These are phyloP conservation scores for Lecanosticta acicola DNA, from an alignment of 2,329 filamentous ascomycete species.

Conservation along the genomic window DNA sequence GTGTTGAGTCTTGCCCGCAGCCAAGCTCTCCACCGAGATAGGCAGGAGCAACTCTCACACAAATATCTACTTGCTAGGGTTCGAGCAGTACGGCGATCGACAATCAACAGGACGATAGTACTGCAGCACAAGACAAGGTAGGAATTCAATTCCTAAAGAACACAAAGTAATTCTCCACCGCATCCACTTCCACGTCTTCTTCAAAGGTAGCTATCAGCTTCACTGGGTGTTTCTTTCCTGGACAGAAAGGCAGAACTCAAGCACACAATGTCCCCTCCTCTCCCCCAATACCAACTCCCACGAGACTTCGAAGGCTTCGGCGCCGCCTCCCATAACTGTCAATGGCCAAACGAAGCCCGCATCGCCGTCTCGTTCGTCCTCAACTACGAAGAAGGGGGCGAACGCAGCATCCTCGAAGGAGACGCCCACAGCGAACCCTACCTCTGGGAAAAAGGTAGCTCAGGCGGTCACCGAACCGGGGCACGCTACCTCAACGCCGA, in stretches of 20 bases:
- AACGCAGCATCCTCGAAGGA: constrained; percentile 36
- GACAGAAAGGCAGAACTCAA: neutral
- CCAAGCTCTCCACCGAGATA: constrained; percentile 3
- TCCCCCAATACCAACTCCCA: constrained; percentile 29
- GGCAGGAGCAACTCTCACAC: constrained; percentile 2
- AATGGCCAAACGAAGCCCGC: constrained; percentile 41
- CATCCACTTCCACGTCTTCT: too few relatives aligned
- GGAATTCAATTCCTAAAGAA: too few relatives aligned
- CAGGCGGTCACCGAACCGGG: constrained; percentile 21
- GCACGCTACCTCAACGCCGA: constrained; percentile 44
- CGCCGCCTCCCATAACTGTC: constrained; percentile 21
- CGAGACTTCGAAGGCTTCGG: constrained; percentile 35
- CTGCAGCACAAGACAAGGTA: too few relatives aligned
- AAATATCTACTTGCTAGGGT: too few relatives aligned
- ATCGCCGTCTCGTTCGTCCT: constrained; percentile 43
- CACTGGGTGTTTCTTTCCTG: neutral
- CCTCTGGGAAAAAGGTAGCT: constrained; percentile 35
- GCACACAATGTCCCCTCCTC: neutral
- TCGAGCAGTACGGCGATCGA: too few relatives aligned
- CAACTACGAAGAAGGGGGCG: constrained; percentile 43
- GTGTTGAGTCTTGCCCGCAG: constrained; percentile 1
- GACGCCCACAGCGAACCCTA: constrained; percentile 37
- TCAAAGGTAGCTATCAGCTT: too few relatives aligned
- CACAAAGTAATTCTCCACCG: too few relatives aligned
- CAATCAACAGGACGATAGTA: too few relatives aligned